phyloP scores from a whole-genome alignment of 2,329 filamentous ascomycete genomes.

The Xylariales sp. region DNA sequence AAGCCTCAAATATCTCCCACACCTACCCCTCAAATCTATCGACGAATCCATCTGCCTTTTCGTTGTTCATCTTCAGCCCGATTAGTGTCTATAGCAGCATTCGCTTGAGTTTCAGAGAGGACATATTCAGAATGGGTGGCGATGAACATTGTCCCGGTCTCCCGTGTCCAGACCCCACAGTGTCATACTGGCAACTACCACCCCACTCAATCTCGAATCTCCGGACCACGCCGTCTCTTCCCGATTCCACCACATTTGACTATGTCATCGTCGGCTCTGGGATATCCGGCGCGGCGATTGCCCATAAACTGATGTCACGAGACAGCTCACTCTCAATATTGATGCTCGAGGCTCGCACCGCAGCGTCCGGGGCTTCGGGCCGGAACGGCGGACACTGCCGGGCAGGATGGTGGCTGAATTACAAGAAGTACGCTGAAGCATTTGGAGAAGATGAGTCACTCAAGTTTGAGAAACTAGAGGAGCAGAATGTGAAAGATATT shows the following conservation, averaged over 20 bases:
- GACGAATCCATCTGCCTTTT: no score
- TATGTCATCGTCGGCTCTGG: slow-evolving; percentile 10
- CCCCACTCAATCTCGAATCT: slow-evolving; percentile 26
- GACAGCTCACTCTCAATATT: slow-evolving; percentile 20
- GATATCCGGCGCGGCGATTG: slow-evolving; percentile 8
- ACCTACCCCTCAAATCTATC: no score
- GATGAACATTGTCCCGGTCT: slow-evolving; percentile 16
- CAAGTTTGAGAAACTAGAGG: slow-evolving; percentile 18
- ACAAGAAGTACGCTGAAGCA: slow-evolving; percentile 13
- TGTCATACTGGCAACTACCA: slow-evolving; percentile 29
- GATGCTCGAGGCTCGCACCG: slow-evolving; percentile 30
- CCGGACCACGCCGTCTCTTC: slow-evolving; percentile 19
- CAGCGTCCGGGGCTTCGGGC: slow-evolving; percentile 30
- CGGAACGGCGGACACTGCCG: slow-evolving; percentile 33
- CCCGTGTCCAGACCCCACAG: slow-evolving; percentile 24
- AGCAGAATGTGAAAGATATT: slow-evolving; percentile 17
- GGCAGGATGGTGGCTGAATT: slow-evolving; percentile 22
- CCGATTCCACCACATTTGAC: neutral
- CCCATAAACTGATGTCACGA: slow-evolving; percentile 14
- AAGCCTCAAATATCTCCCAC: no score
- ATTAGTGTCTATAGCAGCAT: neutral
- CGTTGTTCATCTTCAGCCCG: no score
- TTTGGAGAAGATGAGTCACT: slow-evolving; percentile 23
- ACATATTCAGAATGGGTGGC: slow-evolving; percentile 5
- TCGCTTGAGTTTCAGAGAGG: neutral